phyloP scores from a whole-genome alignment of 768 basidiomycete species.

The Hirschioporus abietinus region DNA sequence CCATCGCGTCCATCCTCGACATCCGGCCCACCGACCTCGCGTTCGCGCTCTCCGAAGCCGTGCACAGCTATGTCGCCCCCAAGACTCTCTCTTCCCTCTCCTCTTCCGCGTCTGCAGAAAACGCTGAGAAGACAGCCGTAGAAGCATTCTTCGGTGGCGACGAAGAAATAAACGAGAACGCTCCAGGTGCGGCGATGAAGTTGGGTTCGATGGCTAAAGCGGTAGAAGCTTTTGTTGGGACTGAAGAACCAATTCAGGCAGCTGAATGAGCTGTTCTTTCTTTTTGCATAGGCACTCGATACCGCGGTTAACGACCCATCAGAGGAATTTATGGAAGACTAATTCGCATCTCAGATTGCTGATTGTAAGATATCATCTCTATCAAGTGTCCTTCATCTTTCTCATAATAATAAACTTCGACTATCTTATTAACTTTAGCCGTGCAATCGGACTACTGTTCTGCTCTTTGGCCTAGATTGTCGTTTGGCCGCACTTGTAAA shows the following conservation, averaged over 20 bases:
- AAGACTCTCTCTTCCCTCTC: conserved; percentile 51
- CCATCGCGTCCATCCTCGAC: conserved; percentile 56
- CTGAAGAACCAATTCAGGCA: not conserved
- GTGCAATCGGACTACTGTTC: too few relatives aligned
- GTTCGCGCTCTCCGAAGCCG: conserved; percentile 55
- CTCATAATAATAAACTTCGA: not conserved
- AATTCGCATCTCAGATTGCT: not conserved
- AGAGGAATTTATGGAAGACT: not conserved
- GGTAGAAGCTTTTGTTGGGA: not conserved
- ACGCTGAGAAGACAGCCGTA: not conserved
- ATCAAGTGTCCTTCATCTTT: not conserved
- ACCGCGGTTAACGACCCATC: not conserved
- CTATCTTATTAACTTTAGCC: too few relatives aligned
- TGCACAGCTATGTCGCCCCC: conserved; percentile 53
- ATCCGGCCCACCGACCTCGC: conserved; percentile 58
- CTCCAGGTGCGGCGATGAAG: not conserved
- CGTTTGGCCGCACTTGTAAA: too few relatives aligned
- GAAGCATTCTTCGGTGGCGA: not conserved
- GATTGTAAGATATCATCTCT: not conserved
- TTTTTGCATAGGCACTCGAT: not conserved
- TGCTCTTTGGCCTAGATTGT: too few relatives aligned
- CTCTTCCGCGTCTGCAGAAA: conserved; percentile 1
- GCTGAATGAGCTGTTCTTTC: not conserved
- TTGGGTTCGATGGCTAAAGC: not conserved
- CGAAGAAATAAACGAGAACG: not conserved